A percentile compares a stretch with the other conserved stretches of the same genome.
phyloP scores from a whole-genome alignment of 106 monocot genomes.

The Agapanthus africanus region DNA sequence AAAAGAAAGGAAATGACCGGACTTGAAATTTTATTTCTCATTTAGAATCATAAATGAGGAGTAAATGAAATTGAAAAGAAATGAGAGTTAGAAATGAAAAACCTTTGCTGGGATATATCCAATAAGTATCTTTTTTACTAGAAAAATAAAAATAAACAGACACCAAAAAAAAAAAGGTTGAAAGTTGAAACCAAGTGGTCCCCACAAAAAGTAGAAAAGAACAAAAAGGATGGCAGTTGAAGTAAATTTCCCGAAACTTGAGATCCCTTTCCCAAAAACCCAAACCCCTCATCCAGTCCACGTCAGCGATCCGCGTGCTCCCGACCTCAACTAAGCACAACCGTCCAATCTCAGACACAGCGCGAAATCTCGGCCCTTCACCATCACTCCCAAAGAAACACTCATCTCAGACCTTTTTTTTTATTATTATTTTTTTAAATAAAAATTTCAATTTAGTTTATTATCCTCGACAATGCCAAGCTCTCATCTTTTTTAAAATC shows the following conservation, averaged over 20 bases:
- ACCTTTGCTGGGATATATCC: no score
- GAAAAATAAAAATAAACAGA: no score
- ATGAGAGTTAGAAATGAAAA: no score
- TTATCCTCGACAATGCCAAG: conserved; percentile 3
- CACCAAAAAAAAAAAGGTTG: no score
- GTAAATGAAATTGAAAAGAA: no score
- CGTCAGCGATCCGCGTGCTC: conserved; percentile 40
- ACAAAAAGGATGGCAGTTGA: background rate
- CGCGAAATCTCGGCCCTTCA: background rate
- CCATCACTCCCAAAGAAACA: background rate
- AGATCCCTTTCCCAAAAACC: background rate
- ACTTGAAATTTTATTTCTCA: no score
- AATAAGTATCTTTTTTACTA: no score
- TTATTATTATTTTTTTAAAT: conserved; percentile 6
- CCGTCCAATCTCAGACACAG: background rate
- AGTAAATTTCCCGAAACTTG: background rate
- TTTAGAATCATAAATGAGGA: no score
- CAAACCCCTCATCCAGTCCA: conserved; percentile 15
- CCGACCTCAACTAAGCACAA: background rate
- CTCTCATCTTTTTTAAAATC: conserved; percentile 5
- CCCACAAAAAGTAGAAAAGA: no score
- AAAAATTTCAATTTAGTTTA: background rate
- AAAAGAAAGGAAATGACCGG: no score
- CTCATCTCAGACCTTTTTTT: conserved; percentile 1
- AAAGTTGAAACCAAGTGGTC: conserved; percentile 3